phyloP scores from a whole-genome alignment of 2,329 filamentous ascomycete genomes.

The Trichoderma guizhouense region DNA sequence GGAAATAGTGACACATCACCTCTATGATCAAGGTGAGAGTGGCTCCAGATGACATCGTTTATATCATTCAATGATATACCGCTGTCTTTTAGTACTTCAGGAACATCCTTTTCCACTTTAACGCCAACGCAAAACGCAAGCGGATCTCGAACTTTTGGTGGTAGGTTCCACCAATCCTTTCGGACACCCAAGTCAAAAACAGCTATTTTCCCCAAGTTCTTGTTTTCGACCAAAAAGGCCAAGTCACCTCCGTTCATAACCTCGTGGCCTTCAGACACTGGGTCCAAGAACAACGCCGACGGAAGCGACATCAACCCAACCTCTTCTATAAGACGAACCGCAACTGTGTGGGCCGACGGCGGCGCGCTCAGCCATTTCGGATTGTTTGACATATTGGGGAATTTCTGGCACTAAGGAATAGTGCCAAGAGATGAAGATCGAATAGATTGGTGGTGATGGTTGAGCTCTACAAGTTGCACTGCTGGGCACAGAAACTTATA shows the following conservation, averaged over 20 bases:
- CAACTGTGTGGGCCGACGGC: not conserved
- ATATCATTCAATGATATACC: conserved; percentile 8
- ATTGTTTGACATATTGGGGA: not conserved
- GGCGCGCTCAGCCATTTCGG: not conserved
- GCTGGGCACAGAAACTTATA: not conserved
- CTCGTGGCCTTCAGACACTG: not conserved
- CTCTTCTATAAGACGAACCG: not conserved
- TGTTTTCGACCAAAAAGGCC: not conserved
- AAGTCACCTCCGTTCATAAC: not conserved
- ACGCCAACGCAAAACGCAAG: not conserved
- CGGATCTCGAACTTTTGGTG: conserved; percentile 1
- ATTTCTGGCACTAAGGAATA: not conserved
- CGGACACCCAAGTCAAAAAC: not conserved
- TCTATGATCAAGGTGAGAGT: conserved; percentile 30
- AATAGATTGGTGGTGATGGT: not conserved
- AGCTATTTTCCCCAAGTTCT: not conserved
- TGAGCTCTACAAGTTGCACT: not conserved
- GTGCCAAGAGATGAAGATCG: not conserved
- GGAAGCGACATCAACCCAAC: not conserved
- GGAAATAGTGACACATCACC: conserved; percentile 28
- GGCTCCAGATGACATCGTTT: conserved; percentile 30
- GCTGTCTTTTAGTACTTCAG: not conserved
- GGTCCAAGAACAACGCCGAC: not conserved
- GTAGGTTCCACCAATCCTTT: conserved; percentile 11
- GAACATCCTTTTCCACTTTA: not conserved